Base-by-base conservation (phyloP, 768 basidiomycete genomes). In the Boletellus emodensis region DNA sequence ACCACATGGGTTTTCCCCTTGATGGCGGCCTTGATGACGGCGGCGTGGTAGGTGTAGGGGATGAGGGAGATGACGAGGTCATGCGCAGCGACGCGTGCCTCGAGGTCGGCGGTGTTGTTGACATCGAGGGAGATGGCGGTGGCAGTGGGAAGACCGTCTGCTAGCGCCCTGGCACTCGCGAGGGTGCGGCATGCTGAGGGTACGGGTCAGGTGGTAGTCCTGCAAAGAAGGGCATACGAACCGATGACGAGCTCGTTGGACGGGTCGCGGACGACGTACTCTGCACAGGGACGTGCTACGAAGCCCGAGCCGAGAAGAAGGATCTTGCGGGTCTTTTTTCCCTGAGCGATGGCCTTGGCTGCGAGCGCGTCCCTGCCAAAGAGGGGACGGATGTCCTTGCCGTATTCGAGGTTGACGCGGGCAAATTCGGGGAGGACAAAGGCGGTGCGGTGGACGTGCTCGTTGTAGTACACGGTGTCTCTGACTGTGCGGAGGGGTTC, bases 41-140 rank as follows among this genome's bases (percentile, higher is more conserved):
- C 75, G 15, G 84, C 83, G 68, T 98, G 96, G 76, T 84, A 75
- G 48, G 84, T 91, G 78, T 98, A 98, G 0, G 96, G 96, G 57
- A 99, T 94, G 64, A 99, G 83, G 8, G 92, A 94, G 65, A 98
- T 90, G 68, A 98, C 92, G 44, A 97, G 80, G 68, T 98, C 93
- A 68, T 90, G 86, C 40, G 80, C 84, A 18, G 87, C 88, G 49
- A 99, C 80, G 40, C 84, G 84, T 15, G 77, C 77, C 60, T 94
- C 90, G 38, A 99, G 84, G 12, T 83, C 86, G 8, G 74, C 71
- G 28, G 82, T 69, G 59, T 85, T 73, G 55, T 70, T 77, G 36
- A 92, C 94, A 64, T 99, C 92, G 55, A 99, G 80, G 8, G 90
- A 84, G 59, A 89, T 76, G 9, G 85, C 84, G 12, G 77, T 81